Base-by-base conservation (phyloP, 352 stramenopile species). In the Pythium utonaiense region DNA sequence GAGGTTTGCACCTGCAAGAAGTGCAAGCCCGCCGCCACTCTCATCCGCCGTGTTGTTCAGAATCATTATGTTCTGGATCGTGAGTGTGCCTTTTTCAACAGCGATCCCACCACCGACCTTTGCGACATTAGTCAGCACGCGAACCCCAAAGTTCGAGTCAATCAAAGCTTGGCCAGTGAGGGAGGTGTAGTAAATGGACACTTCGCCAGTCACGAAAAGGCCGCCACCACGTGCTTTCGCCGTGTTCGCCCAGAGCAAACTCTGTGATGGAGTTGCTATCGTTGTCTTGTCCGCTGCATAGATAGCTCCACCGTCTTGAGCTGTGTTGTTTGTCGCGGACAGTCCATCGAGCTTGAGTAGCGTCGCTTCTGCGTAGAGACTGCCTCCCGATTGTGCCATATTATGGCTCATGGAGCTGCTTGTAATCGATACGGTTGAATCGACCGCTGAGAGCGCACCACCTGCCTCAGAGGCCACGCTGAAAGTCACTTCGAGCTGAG, bases 1-100 rank as follows among this genome's bases (percentile, higher is more conserved):
- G 2, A 88, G 16, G 12, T 49, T 62, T 19, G 68, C 69, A 0
- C 52, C 28, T 4, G 53, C 49, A 8, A 82, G 50, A 8, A 85
- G n/a, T 6, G 77, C 77, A 6, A 88, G 55, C 1, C 80, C 80
- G n/a, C 80, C 80, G 14, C 80, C 80, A 27, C 77, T 58, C 0
- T 36, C 36, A 1, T n/a, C 24, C 6, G 77, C 79, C 2, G 3
- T 53, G 56, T 86, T 88, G 1, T 31, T 47, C 5, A n/a, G 27
- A n/a, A 84, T 56, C 0, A 50, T 53, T 0, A 71, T 38, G 1
- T 51, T 31, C 2, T 27, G 50, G 9, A 75, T 30, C 1, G 27
- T 61, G 6, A 74, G 51, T 7, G 22, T 59, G 1, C 69, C 70
- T 12, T 48, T 49, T 17, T 61, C 66, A 1, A 71, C 52, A 10